Conservation (phyloP, 208 protist species). For the Trypanosoma rangeli region DNA sequence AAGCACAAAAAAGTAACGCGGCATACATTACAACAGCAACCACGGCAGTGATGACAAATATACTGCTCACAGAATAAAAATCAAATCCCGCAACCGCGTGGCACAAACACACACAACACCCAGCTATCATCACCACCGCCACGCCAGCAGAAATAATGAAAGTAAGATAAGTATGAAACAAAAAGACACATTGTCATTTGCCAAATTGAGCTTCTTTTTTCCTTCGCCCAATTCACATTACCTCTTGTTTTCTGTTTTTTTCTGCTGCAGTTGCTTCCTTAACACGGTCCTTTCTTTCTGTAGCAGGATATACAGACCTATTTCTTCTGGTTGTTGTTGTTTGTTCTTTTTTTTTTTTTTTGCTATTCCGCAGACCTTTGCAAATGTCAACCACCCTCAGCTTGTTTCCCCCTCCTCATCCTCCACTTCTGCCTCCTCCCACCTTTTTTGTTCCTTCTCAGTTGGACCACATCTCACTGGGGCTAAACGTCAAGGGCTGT, state of each 20-base stretch:
- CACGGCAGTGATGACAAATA: neutral
- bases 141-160: neutral
- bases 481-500: neutral
- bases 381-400: too few species aligned
- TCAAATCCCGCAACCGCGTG: neutral
- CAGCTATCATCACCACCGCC: neutral
- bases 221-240: neutral
- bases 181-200: constrained; percentile 5
- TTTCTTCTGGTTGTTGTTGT: neutral
- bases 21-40: neutral
- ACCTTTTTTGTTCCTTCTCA: constrained; percentile 1
- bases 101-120: neutral
- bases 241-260: constrained; percentile 5
- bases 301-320: neutral
- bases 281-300: neutral
- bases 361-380: too few species aligned
- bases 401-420: neutral
- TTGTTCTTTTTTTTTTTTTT: constrained; percentile 1
- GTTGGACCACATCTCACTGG: neutral
- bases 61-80: neutral
- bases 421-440: neutral
- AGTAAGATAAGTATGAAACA: constrained; percentile 1
- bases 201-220: neutral
- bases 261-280: neutral
- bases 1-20: neutral